Percentiles rank a stretch among this genome's conserved stretches.
Evolutionary conservation across 2,329 filamentous ascomycete species (phyloP).

Genomic region (Stachybotrys elegans): DNA sequence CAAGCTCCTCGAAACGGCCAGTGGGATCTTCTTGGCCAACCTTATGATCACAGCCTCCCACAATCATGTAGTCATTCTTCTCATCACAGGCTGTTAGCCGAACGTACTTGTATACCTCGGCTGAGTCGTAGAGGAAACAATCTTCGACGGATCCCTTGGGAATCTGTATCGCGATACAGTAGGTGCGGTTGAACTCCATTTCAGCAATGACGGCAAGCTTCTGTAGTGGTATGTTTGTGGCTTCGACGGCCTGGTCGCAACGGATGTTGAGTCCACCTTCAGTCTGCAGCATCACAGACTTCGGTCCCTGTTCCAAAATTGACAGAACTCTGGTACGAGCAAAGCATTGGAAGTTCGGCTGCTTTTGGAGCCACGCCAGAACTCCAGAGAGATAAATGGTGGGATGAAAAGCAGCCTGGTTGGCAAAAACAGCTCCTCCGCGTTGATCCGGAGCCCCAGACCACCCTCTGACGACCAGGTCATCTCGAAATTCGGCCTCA

Average conservation of each 20-base stretch:
- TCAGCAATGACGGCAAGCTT: constrained; percentile 47
- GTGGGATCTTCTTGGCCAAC: constrained; percentile 46
- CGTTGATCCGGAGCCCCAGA: constrained; percentile 44
- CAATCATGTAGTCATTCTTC: constrained; percentile 48
- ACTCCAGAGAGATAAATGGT: constrained; percentile 50
- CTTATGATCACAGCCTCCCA: constrained; percentile 54
- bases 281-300: constrained; percentile 41
- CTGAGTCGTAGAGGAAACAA: constrained; percentile 49
- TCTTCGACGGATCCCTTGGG: constrained; percentile 48
- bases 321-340: constrained; percentile 43
- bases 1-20: constrained; percentile 44
- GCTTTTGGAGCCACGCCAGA: constrained; percentile 43
- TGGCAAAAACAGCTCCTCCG: constrained; percentile 38
- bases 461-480: constrained; percentile 46
- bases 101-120: constrained; percentile 50
- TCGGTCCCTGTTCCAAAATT: constrained; percentile 38
- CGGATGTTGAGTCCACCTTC: constrained; percentile 39
- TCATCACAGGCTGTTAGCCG: constrained; percentile 48
- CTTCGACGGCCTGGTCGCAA: constrained; percentile 44
- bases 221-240: constrained; percentile 51
- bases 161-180: constrained; percentile 50
- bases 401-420: constrained; percentile 52
- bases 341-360: constrained; percentile 49
- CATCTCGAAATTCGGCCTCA: constrained; percentile 19
- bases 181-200: constrained; percentile 49